phyloP scores from a whole-genome alignment of 345 rosid species.

The Salix dunnii region DNA sequence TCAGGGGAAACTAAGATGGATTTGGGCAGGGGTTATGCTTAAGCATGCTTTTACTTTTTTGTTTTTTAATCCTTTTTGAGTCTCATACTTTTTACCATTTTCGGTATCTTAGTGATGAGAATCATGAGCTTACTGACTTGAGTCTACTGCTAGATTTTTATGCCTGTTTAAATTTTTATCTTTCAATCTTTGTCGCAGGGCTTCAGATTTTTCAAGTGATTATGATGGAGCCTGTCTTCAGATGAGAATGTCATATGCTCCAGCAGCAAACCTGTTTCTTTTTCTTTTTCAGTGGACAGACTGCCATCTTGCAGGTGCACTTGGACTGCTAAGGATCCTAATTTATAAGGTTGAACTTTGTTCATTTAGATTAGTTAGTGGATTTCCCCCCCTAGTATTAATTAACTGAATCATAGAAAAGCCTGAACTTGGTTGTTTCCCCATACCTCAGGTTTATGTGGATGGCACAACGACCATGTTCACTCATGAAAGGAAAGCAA shows the following conservation, averaged over 20 bases:
- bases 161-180: neutral
- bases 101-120: neutral
- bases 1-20: neutral
- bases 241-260: conserved; percentile 74
- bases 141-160: neutral
- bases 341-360: conserved; percentile 50
- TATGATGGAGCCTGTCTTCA: conserved; percentile 70
- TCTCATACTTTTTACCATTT: neutral
- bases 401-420: neutral
- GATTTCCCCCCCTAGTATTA: neutral
- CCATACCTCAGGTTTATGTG: conserved; percentile 48
- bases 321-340: conserved; percentile 58
- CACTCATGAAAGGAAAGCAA: conserved; percentile 79
- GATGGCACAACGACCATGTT: conserved; percentile 81
- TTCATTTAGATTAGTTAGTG: neutral
- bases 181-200: conserved; percentile 37
- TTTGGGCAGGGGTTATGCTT: neutral
- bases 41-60: neutral
- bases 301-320: conserved; percentile 61
- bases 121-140: neutral
- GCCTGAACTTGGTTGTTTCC: neutral
- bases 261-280: conserved; percentile 63
- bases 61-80: neutral
- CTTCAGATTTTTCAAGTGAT: conserved; percentile 57
- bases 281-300: conserved; percentile 74